These are phyloP conservation scores for Isoetes taiwanensis DNA, from an alignment of 75 land plant genomes.

Conservation along the genomic window DNA sequence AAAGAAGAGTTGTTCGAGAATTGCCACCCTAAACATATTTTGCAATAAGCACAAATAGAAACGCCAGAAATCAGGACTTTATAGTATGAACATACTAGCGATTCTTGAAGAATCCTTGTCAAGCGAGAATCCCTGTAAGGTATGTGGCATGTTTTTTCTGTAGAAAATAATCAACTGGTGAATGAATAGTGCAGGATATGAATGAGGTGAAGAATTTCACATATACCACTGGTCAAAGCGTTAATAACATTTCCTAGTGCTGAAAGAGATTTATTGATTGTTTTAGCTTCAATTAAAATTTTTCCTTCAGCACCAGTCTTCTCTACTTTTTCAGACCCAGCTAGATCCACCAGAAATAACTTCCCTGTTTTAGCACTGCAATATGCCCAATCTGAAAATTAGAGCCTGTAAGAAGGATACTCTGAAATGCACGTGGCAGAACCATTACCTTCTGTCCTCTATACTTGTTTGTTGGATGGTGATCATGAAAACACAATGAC, in stretches of 20 bases:
- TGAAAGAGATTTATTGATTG: slow-evolving; percentile 19
- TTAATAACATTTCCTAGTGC: slow-evolving; percentile 25
- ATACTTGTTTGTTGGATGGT: slow-evolving; percentile 1
- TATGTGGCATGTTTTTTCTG: slow-evolving; percentile 4
- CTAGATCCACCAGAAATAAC: slow-evolving; percentile 15
- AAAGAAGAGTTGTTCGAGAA: not conserved
- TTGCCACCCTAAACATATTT: not conserved
- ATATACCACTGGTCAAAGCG: slow-evolving; percentile 17
- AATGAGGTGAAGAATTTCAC: no score
- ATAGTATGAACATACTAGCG: not conserved
- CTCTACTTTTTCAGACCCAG: slow-evolving; percentile 22
- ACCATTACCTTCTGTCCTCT: slow-evolving; percentile 9
- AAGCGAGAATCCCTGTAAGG: slow-evolving; percentile 1
- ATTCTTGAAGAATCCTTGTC: slow-evolving; percentile 5
- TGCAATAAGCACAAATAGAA: not conserved
- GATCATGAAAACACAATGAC: slow-evolving; percentile 1
- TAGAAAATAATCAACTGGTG: not conserved
- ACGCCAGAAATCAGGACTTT: not conserved
- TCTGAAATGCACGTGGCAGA: no score
- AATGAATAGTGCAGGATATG: no score
- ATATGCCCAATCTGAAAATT: no score
- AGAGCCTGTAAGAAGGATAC: no score
- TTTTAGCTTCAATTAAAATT: slow-evolving; percentile 16
- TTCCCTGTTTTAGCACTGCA: slow-evolving; percentile 18
- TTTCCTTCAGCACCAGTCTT: slow-evolving; percentile 17